phyloP scores from a whole-genome alignment of 257 asterid species.

The Fraxinus anomala region DNA sequence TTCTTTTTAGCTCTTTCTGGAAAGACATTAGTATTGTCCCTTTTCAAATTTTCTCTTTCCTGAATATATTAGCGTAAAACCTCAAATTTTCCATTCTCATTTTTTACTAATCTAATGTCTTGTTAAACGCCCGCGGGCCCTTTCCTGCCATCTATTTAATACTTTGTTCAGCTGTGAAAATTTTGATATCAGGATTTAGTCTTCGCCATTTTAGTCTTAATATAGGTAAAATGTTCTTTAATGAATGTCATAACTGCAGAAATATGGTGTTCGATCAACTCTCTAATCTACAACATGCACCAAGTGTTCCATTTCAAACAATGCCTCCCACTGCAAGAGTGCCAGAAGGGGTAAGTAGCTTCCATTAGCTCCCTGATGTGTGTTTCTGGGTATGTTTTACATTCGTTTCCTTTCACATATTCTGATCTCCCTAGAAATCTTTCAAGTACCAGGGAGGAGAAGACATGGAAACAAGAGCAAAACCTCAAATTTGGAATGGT shows the following conservation, averaged over 20 bases:
- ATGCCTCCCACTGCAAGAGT: conserved; percentile 65
- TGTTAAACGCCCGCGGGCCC: neutral
- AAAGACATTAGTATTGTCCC: too few species aligned
- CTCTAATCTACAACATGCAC: conserved; percentile 72
- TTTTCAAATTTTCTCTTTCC: too few species aligned
- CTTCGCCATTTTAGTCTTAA: neutral
- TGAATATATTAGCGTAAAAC: too few species aligned
- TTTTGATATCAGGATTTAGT: neutral
- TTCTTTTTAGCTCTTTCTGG: too few species aligned
- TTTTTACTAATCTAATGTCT: neutral
- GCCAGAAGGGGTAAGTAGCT: conserved; percentile 69
- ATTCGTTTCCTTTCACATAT: conserved; percentile 12
- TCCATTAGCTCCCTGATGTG: neutral
- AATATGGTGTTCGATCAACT: conserved; percentile 71
- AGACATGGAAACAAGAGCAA: conserved; percentile 71
- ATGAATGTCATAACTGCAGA: conserved; percentile 50
- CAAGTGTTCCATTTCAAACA: conserved; percentile 77
- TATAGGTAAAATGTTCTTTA: neutral
- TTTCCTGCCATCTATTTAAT: neutral
- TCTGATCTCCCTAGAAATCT: conserved; percentile 23
- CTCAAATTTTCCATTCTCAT: neutral
- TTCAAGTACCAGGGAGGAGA: conserved; percentile 58
- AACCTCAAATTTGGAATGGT: conserved; percentile 87
- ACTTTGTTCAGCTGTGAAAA: neutral
- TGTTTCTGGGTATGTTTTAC: neutral